Percentiles rank a stretch among this genome's conserved stretches.
Evolutionary conservation across 1,284 basidiomycete genomes (phyloP).

Genomic region (Moniliella sp.): DNA sequence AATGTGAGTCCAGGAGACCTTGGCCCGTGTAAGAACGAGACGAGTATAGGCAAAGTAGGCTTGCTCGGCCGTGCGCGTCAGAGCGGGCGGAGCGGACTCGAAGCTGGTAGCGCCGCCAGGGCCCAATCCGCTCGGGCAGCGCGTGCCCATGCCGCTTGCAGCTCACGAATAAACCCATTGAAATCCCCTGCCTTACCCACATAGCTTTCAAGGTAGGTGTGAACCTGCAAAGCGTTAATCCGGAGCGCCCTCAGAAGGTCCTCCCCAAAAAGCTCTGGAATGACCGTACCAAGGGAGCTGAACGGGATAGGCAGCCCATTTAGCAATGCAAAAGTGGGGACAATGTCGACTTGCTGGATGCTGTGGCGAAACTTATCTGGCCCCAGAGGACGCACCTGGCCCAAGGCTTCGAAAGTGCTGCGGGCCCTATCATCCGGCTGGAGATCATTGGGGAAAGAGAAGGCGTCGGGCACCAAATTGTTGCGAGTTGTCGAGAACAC

Average conservation of each 20-base stretch:
- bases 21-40: conserved; percentile 49
- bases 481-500: no score
- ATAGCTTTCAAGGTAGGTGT: conserved; percentile 58
- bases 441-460: no score
- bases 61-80: no score
- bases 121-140: conserved; percentile 7
- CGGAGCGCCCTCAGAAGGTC: conserved; percentile 45
- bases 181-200: neutral
- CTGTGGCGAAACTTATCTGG: conserved; percentile 40
- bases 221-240: conserved; percentile 57
- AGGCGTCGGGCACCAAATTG: no score
- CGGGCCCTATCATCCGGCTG: neutral
- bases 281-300: conserved; percentile 73
- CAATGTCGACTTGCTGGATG: conserved; percentile 79
- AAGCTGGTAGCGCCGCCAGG: no score
- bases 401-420: conserved; percentile 37
- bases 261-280: conserved; percentile 60
- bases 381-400: conserved; percentile 11
- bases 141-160: conserved; percentile 3
- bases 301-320: conserved; percentile 81
- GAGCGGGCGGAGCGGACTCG: no score
- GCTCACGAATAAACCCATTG: neutral
- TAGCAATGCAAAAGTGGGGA: conserved; percentile 70
- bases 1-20: conserved; percentile 83
- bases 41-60: conserved; percentile 42